Conservation (phyloP, 257 asterid species). For the Scutellaria minor region DNA sequence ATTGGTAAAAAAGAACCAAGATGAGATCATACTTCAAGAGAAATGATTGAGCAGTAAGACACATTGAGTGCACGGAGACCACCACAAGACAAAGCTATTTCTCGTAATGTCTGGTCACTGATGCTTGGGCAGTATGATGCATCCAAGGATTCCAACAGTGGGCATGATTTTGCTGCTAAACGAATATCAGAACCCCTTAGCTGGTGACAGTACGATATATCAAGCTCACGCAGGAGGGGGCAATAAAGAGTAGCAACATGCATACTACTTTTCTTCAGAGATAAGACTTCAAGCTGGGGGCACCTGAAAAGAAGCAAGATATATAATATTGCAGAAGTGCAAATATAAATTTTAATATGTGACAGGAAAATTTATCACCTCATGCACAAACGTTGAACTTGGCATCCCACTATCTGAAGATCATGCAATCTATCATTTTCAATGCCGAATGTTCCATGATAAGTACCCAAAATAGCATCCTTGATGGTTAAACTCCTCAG, state of each 20-base stretch:
- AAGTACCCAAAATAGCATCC: conserved; percentile 66
- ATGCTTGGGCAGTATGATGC: conserved; percentile 76
- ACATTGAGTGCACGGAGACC: conserved; percentile 67
- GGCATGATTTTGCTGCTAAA: conserved; percentile 72
- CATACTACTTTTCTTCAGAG: conserved; percentile 83
- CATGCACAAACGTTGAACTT: conserved; percentile 63
- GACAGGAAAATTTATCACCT: conserved; percentile 45
- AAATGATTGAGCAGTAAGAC: conserved; percentile 76
- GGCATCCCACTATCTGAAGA: conserved; percentile 75
- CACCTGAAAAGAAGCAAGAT: conserved; percentile 55
- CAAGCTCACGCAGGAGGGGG: conserved; percentile 71
- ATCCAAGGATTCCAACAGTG: conserved; percentile 75
- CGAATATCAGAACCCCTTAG: conserved; percentile 80
- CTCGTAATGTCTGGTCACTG: conserved; percentile 73
- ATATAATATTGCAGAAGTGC: conserved; percentile 22
- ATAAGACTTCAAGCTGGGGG: conserved; percentile 69
- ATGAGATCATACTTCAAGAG: conserved; percentile 61
- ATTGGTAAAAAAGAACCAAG: conserved; percentile 27
- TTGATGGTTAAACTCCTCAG: conserved; percentile 68
- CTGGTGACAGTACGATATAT: conserved; percentile 82
- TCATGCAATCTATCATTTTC: conserved; percentile 58
- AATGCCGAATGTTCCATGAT: conserved; percentile 51
- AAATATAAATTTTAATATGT: background rate
- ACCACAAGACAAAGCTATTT: conserved; percentile 56
- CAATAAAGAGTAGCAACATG: conserved; percentile 69